Evolutionary conservation across 1,284 basidiomycete species (phyloP), one percentile per base, ranked within the genome.

Genomic region (Apiotrichum porosum): DNA sequence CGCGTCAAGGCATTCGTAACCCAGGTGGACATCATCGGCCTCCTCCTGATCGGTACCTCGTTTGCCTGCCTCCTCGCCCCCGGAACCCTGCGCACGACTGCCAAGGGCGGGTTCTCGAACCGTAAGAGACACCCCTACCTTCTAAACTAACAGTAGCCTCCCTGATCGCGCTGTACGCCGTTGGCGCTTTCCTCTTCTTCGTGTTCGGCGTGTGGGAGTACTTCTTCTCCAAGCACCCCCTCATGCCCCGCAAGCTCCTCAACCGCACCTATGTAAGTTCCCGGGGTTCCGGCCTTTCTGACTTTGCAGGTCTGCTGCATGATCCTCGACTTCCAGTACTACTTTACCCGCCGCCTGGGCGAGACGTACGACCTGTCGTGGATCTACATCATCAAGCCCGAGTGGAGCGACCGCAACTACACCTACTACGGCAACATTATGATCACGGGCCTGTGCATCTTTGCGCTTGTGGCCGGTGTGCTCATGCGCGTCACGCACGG

Each of bases 61-160:
- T 70, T 83, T 26, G 77, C 80, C 3, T 72, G 85, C 14, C 79
- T 86, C 48, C 77, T 88, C 4, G 73, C 86, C 6, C 86, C 86
- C 2, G 71, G 86, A 21, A 84, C 84, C 0, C 72, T 87, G 24
- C 72, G 71, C 4, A 68, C 75, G 22, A 67, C 66, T 15, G 77
- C 77, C 2, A 70, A 72, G 6, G 72, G 71, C 22, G 62, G 63
- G 17, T 72, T 69, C 68, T 58, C 61, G 41, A 70, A 61, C 42
- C 66, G n/a, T n/a, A n/a, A n/a, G n/a, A n/a, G n/a, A n/a, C n/a
- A n/a, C n/a, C n/a, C n/a, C n/a, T n/a, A n/a, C n/a, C n/a, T n/a
- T n/a, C n/a, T n/a, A n/a, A n/a, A n/a, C n/a, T n/a, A n/a, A n/a
- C n/a, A n/a, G n/a, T n/a, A n/a, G n/a, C 70, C 14, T 69, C 33